phyloP scores from a whole-genome alignment of 2,329 filamentous ascomycete genomes.

The Apiospora arundinis region DNA sequence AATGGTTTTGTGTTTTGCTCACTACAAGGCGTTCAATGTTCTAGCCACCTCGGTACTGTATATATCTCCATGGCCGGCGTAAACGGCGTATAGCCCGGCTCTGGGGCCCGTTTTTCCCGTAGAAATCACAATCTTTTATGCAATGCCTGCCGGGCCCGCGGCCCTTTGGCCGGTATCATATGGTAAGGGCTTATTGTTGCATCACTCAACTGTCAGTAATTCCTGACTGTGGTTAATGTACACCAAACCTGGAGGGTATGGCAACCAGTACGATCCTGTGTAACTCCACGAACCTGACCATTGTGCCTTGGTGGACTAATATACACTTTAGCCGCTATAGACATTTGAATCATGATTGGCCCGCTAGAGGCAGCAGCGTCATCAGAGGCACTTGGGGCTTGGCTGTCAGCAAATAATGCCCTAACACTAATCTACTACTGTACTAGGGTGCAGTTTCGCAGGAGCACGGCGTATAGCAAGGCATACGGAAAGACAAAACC shows the following conservation, averaged over 20 bases:
- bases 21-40: background rate
- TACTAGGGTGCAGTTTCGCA: background rate
- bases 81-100: background rate
- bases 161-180: background rate
- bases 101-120: background rate
- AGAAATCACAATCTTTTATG: background rate
- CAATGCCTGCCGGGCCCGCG: background rate
- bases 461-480: background rate
- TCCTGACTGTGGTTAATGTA: too few relatives aligned
- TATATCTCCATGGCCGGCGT: background rate
- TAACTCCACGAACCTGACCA: too few relatives aligned
- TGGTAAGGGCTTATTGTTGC: background rate
- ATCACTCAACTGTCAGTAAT: background rate
- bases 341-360: background rate
- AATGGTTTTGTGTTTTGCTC: background rate
- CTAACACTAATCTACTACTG: background rate
- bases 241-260: too few relatives aligned
- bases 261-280: background rate
- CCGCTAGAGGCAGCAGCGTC: background rate
- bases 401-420: conserved; percentile 7
- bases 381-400: background rate
- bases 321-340: background rate
- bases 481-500: background rate
- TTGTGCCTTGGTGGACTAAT: background rate
- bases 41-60: background rate